Conservation (phyloP, 2,329 filamentous ascomycete genomes). For the Achaetomium macrosporum region DNA sequence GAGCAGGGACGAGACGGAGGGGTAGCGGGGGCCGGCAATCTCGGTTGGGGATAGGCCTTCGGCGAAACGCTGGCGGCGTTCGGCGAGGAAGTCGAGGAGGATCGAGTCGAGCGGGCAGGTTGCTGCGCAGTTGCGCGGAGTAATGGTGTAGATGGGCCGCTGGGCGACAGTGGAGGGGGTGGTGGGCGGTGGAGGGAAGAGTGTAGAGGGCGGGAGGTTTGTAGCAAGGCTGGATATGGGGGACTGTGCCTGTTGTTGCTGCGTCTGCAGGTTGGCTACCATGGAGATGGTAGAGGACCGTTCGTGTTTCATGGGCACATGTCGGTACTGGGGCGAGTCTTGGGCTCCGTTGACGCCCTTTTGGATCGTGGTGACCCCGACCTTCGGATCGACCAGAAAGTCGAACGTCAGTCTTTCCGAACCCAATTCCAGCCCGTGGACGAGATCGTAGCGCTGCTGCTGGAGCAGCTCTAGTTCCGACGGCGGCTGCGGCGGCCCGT, state of each 20-base stretch:
- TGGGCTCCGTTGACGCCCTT: conserved; percentile 44
- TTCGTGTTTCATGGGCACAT: conserved; percentile 47
- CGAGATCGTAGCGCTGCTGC: conserved; percentile 45
- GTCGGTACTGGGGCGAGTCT: conserved; percentile 39
- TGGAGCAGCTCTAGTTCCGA: conserved; percentile 32
- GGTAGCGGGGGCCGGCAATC: conserved; percentile 71
- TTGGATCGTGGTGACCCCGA: conserved; percentile 48
- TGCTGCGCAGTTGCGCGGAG: conserved; percentile 56
- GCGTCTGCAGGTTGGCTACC: conserved; percentile 6
- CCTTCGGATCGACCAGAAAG: conserved; percentile 61
- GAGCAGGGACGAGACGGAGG: conserved; percentile 70
- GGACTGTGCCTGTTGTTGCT: background rate
- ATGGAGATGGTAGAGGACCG: conserved; percentile 32
- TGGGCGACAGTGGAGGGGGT: background rate
- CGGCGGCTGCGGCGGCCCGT: conserved; percentile 18
- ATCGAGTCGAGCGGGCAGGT: conserved; percentile 74
- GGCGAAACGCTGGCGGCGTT: conserved; percentile 59
- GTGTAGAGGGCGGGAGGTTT: background rate
- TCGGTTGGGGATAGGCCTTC: conserved; percentile 59
- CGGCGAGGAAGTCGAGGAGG: conserved; percentile 71
- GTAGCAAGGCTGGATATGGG: background rate
- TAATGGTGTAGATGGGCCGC: conserved; percentile 24
- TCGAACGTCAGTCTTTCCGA: conserved; percentile 65
- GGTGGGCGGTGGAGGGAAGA: background rate
- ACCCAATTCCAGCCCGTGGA: conserved; percentile 54